Conservation (phyloP, 2,329 filamentous ascomycete genomes). For the Cadophora luteo-olivacea region DNA sequence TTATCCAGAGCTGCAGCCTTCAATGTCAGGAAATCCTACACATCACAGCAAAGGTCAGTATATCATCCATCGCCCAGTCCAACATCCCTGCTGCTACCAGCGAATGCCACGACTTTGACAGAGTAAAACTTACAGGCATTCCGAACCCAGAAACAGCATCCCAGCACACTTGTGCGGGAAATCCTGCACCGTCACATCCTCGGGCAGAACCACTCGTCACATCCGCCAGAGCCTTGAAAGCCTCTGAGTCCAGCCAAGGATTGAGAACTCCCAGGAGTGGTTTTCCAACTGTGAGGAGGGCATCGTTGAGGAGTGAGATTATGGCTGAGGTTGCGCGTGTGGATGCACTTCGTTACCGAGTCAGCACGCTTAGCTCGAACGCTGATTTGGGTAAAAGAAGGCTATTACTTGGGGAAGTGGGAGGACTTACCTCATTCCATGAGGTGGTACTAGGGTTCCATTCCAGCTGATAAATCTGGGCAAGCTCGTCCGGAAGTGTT, state of each 20-base stretch:
- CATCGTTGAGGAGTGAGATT: slow-evolving; percentile 67
- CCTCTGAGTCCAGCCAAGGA: slow-evolving; percentile 49
- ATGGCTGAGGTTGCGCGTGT: slow-evolving; percentile 62
- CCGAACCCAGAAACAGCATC: slow-evolving; percentile 48
- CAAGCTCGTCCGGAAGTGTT: slow-evolving; percentile 53
- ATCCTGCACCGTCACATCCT: slow-evolving; percentile 46
- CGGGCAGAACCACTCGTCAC: slow-evolving; percentile 46
- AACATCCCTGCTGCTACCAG: neutral
- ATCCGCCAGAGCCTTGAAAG: slow-evolving; percentile 48
- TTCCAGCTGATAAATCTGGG: slow-evolving; percentile 57
- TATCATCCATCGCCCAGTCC: neutral
- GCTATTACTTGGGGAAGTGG: neutral
- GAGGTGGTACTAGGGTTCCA: slow-evolving; percentile 47
- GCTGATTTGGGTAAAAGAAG: neutral
- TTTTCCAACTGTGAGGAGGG: slow-evolving; percentile 59
- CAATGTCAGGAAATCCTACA: slow-evolving; percentile 18
- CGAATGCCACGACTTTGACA: neutral
- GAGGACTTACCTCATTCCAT: slow-evolving; percentile 48
- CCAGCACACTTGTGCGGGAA: slow-evolving; percentile 44
- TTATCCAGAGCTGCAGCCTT: slow-evolving; percentile 20
- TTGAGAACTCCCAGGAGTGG: slow-evolving; percentile 50
- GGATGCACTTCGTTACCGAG: slow-evolving; percentile 50
- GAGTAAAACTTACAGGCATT: slow-evolving; percentile 38
- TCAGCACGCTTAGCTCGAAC: neutral
- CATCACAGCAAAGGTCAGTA: neutral